These are phyloP conservation scores for Cephaloascus albidus DNA, from an alignment of 805 yeast species.

Conservation along the genomic window DNA sequence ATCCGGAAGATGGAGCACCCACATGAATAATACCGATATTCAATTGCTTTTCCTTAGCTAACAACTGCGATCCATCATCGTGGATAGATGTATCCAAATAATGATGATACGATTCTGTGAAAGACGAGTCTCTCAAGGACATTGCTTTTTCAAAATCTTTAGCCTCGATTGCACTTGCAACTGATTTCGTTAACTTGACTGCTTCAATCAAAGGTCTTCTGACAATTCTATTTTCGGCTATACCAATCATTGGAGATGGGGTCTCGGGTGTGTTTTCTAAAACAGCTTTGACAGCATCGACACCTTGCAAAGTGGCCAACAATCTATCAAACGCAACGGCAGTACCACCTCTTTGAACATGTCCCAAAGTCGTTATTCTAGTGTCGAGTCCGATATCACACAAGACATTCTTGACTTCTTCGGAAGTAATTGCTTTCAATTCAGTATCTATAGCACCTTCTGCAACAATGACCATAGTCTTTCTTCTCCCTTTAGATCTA, in stretches of 20 bases:
- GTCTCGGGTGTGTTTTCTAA: slow-evolving; percentile 80
- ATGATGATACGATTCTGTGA: slow-evolving; percentile 64
- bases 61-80: slow-evolving; percentile 42
- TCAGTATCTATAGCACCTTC: slow-evolving; percentile 92
- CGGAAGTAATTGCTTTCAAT: slow-evolving; percentile 71
- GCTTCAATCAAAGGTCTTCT: slow-evolving; percentile 86
- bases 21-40: slow-evolving; percentile 82
- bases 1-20: slow-evolving; percentile 97
- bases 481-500: slow-evolving; percentile 81
- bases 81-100: slow-evolving; percentile 40
- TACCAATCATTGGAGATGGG: slow-evolving; percentile 92
- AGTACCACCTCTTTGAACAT: slow-evolving; percentile 97
- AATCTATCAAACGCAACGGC: slow-evolving; percentile 93
- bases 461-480: slow-evolving; percentile 93
- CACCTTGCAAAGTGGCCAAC: slow-evolving; percentile 93
- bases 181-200: slow-evolving; percentile 77
- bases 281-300: slow-evolving; percentile 92
- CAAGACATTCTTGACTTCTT: slow-evolving; percentile 73
- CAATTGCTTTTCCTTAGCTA: slow-evolving; percentile 54
- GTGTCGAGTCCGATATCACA: slow-evolving; percentile 87
- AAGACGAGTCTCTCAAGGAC: slow-evolving; percentile 78
- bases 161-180: slow-evolving; percentile 74
- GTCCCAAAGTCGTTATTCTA: slow-evolving; percentile 91
- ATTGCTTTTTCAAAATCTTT: slow-evolving; percentile 85
- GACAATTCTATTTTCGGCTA: slow-evolving; percentile 78